Conservation (phyloP, 2,329 filamentous ascomycete species). For the Diplodia corticola region DNA sequence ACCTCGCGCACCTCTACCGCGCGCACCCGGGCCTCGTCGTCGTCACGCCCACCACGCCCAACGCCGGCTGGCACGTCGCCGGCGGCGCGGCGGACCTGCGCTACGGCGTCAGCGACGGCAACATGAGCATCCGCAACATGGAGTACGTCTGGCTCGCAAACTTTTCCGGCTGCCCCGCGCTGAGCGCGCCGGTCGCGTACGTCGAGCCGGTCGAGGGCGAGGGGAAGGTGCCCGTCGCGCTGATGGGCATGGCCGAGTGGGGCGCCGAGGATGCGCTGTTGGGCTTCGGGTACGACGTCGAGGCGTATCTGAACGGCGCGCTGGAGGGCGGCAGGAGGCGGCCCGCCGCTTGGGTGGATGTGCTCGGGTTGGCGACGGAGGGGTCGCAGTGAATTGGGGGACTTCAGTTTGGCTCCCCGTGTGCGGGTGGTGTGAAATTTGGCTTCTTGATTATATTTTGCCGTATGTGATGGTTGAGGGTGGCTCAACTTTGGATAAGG, state of each 20-base stretch:
- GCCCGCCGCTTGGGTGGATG: constrained; percentile 44
- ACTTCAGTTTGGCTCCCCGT: no score
- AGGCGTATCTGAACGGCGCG: constrained; percentile 47
- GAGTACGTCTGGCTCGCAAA: constrained; percentile 85
- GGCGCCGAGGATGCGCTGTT: constrained; percentile 54
- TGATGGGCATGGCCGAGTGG: constrained; percentile 59
- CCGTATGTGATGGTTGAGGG: neutral
- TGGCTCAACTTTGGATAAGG: neutral
- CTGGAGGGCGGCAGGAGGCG: constrained; percentile 37
- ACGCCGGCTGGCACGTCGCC: constrained; percentile 70
- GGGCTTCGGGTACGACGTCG: constrained; percentile 55
- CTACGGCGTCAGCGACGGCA: constrained; percentile 70
- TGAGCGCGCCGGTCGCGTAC: constrained; percentile 76
- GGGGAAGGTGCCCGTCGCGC: constrained; percentile 57
- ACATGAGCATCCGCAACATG: constrained; percentile 75
- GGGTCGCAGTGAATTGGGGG: neutral
- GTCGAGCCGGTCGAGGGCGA: constrained; percentile 56
- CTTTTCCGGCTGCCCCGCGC: constrained; percentile 73
- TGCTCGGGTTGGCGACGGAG: constrained; percentile 32
- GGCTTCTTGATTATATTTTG: neutral
- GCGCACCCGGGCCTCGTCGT: constrained; percentile 74
- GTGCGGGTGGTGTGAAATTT: no score
- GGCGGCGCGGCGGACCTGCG: constrained; percentile 61
- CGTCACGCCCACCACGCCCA: constrained; percentile 74
- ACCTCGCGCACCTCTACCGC: constrained; percentile 70